Conservation (phyloP, 2,329 filamentous ascomycete genomes). For the Tolypocladium tundrense region DNA sequence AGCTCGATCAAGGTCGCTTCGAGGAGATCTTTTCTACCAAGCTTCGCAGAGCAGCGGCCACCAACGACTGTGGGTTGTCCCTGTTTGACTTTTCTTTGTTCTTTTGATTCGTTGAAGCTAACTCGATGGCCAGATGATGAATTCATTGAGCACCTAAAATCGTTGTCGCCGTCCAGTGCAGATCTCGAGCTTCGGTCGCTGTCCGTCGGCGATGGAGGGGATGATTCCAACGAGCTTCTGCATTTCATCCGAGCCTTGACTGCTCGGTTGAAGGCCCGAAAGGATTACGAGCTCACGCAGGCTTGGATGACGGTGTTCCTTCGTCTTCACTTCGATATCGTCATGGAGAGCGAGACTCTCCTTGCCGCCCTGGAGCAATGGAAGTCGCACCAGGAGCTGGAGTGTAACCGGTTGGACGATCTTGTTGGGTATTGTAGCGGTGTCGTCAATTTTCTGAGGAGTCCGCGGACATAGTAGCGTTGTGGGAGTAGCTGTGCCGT, state of each 20-base stretch:
- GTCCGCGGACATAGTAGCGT: slow-evolving; percentile 36
- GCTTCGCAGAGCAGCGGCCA: slow-evolving; percentile 41
- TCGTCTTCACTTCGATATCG: slow-evolving; percentile 57
- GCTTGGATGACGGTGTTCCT: slow-evolving; percentile 97
- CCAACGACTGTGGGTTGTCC: slow-evolving; percentile 48
- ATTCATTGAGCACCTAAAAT: slow-evolving; percentile 71
- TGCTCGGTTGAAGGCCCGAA: slow-evolving; percentile 52
- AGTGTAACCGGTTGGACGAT: slow-evolving; percentile 59
- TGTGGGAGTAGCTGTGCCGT: not conserved
- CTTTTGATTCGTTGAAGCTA: slow-evolving; percentile 9
- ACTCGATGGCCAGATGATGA: slow-evolving; percentile 36
- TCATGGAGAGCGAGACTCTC: slow-evolving; percentile 41
- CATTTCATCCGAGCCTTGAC: slow-evolving; percentile 78
- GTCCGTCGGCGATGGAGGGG: slow-evolving; percentile 31
- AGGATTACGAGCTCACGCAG: slow-evolving; percentile 88
- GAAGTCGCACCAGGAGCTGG: slow-evolving; percentile 61
- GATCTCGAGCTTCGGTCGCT: slow-evolving; percentile 88
- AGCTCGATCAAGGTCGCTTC: slow-evolving; percentile 47
- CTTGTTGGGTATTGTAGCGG: slow-evolving; percentile 83
- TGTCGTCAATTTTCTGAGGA: slow-evolving; percentile 72
- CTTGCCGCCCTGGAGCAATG: slow-evolving; percentile 55
- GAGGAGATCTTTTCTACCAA: slow-evolving; percentile 50
- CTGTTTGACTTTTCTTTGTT: not conserved
- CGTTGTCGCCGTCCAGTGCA: slow-evolving; percentile 71
- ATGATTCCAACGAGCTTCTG: slow-evolving; percentile 57